phyloP scores from a whole-genome alignment of 1,284 basidiomycete genomes.

The Moesziomyces parantarcticus region DNA sequence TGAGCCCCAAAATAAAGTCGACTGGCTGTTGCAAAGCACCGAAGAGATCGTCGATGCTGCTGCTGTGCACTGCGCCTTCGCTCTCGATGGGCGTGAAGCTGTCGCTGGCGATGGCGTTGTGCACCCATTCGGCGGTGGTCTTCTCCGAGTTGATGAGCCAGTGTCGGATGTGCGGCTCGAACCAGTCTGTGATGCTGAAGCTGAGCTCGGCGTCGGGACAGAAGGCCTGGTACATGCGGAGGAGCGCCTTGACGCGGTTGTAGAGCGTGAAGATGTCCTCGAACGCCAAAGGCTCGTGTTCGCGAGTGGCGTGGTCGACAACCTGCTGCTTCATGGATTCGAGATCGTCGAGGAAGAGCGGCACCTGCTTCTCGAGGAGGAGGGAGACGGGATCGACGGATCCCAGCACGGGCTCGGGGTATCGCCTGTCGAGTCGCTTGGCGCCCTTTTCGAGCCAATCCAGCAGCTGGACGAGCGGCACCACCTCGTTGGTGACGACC shows the following conservation, averaged over 20 bases:
- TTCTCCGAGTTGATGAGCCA: constrained; percentile 91
- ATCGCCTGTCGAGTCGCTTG: constrained; percentile 84
- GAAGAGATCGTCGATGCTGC: constrained; percentile 95
- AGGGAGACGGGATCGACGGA: constrained; percentile 73
- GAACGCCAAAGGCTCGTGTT: constrained; percentile 52
- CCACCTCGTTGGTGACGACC: constrained; percentile 79
- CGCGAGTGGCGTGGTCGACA: constrained; percentile 53
- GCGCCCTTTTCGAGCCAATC: constrained; percentile 88
- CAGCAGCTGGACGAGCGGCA: constrained; percentile 79
- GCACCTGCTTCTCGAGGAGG: constrained; percentile 78
- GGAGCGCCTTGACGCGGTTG: constrained; percentile 77
- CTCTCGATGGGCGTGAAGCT: constrained; percentile 72
- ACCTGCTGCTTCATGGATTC: constrained; percentile 64
- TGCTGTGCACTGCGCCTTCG: constrained; percentile 85
- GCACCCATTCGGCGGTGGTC: constrained; percentile 92
- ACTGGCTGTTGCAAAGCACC: constrained; percentile 92
- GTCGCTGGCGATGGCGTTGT: constrained; percentile 60
- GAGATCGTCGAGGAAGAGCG: constrained; percentile 81
- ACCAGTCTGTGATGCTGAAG: constrained; percentile 72
- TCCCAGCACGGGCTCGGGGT: constrained; percentile 80
- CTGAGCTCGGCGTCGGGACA: constrained; percentile 72
- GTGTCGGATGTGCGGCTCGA: constrained; percentile 86
- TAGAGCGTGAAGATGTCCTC: constrained; percentile 86
- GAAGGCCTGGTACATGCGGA: constrained; percentile 84
- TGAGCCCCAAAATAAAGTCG: constrained; percentile 84